phyloP scores from a whole-genome alignment of 768 basidiomycete species.

The Zangia roseola region DNA sequence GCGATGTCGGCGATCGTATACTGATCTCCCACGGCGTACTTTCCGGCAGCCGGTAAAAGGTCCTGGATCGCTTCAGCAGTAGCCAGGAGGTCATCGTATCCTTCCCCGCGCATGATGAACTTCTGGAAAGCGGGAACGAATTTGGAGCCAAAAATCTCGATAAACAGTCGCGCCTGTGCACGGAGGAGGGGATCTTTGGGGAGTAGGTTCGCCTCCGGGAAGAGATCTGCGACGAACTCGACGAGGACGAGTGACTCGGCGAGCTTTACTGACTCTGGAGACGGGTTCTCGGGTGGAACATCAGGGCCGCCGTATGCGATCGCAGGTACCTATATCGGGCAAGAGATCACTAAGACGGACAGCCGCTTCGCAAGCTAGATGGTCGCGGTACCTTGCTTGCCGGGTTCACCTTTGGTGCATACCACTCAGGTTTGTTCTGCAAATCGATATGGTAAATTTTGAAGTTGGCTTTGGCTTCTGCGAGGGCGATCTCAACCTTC shows the following conservation, averaged over 20 bases:
- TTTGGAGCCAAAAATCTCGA: conserved; percentile 51
- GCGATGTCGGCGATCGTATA: conserved; percentile 62
- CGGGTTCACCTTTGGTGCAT: conserved; percentile 61
- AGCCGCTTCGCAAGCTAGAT: neutral
- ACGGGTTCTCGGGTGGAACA: conserved; percentile 53
- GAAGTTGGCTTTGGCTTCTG: conserved; percentile 50
- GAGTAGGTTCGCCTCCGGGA: conserved; percentile 45
- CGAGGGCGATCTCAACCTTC: conserved; percentile 60
- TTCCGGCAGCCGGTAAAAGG: conserved; percentile 43
- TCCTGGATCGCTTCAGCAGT: conserved; percentile 51
- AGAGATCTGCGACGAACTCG: conserved; percentile 65
- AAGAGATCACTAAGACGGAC: neutral
- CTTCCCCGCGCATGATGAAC: conserved; percentile 39
- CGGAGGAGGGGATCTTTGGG: conserved; percentile 56
- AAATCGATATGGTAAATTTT: conserved; percentile 59
- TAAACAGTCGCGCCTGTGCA: conserved; percentile 62
- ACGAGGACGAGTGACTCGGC: conserved; percentile 65
- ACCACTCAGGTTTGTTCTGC: conserved; percentile 68
- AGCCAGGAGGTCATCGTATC: conserved; percentile 39
- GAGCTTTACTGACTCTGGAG: conserved; percentile 58
- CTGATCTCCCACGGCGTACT: conserved; percentile 34
- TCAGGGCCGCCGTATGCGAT: conserved; percentile 61
- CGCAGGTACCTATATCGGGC: conserved; percentile 24
- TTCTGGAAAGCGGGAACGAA: conserved; percentile 39
- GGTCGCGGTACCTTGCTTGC: conserved; percentile 55